phyloP scores from a whole-genome alignment of 2,329 filamentous ascomycete genomes.

The Alternaria postmessia region DNA sequence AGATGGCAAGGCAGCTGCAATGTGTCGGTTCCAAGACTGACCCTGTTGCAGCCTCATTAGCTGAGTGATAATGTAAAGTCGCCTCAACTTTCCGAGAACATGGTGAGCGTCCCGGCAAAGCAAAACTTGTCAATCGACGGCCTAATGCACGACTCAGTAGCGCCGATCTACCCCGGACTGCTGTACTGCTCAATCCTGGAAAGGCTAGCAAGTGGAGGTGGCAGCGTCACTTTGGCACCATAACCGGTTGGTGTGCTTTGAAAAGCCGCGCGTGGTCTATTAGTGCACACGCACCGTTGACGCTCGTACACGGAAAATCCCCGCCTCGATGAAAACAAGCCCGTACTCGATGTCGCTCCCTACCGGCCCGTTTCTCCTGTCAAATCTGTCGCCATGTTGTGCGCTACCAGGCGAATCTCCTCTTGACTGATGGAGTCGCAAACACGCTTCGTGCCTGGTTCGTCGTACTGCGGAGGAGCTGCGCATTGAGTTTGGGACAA shows the following conservation, averaged over 20 bases:
- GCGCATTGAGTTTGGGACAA: slow-evolving; percentile 2
- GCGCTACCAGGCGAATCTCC: not conserved
- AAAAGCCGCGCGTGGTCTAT: slow-evolving; percentile 2
- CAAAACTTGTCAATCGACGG: not conserved
- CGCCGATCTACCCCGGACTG: slow-evolving; percentile 28
- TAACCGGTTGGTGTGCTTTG: slow-evolving; percentile 6
- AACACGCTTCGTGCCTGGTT: not conserved
- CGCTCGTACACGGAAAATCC: slow-evolving; percentile 5
- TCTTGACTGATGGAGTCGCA: not conserved
- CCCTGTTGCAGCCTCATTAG: not conserved
- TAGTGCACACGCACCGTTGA: slow-evolving; percentile 4
- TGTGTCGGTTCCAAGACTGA: not conserved
- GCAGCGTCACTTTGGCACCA: slow-evolving; percentile 18
- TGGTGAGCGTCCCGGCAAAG: not conserved
- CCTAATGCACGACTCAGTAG: slow-evolving; percentile 4
- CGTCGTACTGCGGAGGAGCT: not conserved
- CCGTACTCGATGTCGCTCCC: not conserved
- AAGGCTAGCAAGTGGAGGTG: slow-evolving; percentile 19
- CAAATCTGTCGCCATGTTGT: not conserved
- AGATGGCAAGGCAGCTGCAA: not conserved
- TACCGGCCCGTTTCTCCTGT: slow-evolving; percentile 5
- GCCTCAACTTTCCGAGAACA: not conserved
- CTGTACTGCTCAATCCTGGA: slow-evolving; percentile 1
- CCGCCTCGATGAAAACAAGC: slow-evolving; percentile 2
- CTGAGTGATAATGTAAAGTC: not conserved